These are phyloP conservation scores for Citrus glauca DNA, from an alignment of 345 rosid genomes.

Conservation along the genomic window DNA sequence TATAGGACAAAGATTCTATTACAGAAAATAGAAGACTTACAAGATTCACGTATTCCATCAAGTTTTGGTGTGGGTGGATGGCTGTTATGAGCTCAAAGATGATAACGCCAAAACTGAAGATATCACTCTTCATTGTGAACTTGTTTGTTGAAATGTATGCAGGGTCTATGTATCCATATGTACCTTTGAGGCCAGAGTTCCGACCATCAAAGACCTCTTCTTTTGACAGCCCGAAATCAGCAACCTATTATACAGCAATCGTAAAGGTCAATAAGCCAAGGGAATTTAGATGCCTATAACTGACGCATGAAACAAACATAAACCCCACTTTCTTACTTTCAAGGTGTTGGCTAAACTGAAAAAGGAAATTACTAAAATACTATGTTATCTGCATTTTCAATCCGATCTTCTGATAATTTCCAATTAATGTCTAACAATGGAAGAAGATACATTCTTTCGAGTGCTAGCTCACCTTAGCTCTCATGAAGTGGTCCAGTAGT, in stretches of 20 bases:
- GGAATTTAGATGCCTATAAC: too few relatives aligned
- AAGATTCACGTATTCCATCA: conserved; percentile 85
- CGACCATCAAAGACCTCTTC: conserved; percentile 76
- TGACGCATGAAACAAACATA: background rate
- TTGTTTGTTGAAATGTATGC: conserved; percentile 72
- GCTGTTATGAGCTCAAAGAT: conserved; percentile 91
- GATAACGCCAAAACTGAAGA: conserved; percentile 88
- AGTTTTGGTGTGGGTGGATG: conserved; percentile 89
- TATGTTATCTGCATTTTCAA: background rate
- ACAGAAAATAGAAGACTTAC: conserved; percentile 35
- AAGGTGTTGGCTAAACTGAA: background rate
- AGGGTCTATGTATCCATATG: conserved; percentile 92
- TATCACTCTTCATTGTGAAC: conserved; percentile 83
- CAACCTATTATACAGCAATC: conserved; percentile 48
- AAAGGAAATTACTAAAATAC: background rate
- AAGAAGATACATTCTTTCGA: background rate
- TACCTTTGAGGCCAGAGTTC: conserved; percentile 82
- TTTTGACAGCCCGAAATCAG: conserved; percentile 93
- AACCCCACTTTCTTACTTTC: background rate
- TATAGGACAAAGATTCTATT: background rate
- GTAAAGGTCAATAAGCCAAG: conserved; percentile 1
- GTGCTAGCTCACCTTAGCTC: conserved; percentile 68
- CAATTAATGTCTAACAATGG: background rate
- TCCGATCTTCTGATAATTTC: background rate
- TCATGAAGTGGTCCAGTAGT: conserved; percentile 75